phyloP scores from a whole-genome alignment of 2,329 filamentous ascomycete species.

The Neofusicoccum sp. region DNA sequence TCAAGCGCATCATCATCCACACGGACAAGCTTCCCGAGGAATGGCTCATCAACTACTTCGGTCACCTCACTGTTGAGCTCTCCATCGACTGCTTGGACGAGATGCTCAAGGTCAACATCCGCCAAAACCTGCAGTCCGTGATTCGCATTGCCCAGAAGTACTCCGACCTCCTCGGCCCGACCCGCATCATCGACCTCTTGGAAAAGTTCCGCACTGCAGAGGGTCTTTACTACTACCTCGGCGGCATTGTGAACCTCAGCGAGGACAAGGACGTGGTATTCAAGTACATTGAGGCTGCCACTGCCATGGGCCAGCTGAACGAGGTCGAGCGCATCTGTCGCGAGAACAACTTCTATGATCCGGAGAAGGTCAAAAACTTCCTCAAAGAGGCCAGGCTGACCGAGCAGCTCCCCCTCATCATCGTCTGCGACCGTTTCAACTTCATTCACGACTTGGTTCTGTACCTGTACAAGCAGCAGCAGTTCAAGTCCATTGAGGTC shows the following conservation, averaged over 20 bases:
- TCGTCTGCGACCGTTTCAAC: slow-evolving; percentile 98
- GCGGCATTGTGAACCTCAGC: slow-evolving; percentile 94
- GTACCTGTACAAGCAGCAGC: slow-evolving; percentile 97
- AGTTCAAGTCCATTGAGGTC: slow-evolving; percentile 97
- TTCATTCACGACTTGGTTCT: slow-evolving; percentile 96
- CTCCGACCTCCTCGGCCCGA: slow-evolving; percentile 88
- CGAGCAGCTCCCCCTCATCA: slow-evolving; percentile 94
- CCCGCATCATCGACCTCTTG: slow-evolving; percentile 83
- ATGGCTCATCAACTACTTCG: slow-evolving; percentile 90
- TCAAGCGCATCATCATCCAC: slow-evolving; percentile 88
- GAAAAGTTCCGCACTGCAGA: slow-evolving; percentile 98
- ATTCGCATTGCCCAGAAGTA: slow-evolving; percentile 97
- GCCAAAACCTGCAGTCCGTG: slow-evolving; percentile 91
- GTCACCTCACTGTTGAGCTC: slow-evolving; percentile 90
- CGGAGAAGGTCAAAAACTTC: slow-evolving; percentile 98
- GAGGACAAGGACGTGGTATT: slow-evolving; percentile 95
- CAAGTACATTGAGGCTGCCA: slow-evolving; percentile 98
- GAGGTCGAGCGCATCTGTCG: slow-evolving; percentile 97
- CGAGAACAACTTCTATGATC: slow-evolving; percentile 82
- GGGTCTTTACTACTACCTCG: slow-evolving; percentile 96
- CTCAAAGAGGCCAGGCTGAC: slow-evolving; percentile 90
- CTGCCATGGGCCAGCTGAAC: slow-evolving; percentile 86
- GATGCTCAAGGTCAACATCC: slow-evolving; percentile 95
- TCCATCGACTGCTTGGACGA: slow-evolving; percentile 91
- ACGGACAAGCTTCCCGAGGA: slow-evolving; percentile 85